Evolutionary conservation across 306 rosid genomes (phyloP), one percentile per base, ranked within the genome.

Genomic region (Sophora flavescens): DNA sequence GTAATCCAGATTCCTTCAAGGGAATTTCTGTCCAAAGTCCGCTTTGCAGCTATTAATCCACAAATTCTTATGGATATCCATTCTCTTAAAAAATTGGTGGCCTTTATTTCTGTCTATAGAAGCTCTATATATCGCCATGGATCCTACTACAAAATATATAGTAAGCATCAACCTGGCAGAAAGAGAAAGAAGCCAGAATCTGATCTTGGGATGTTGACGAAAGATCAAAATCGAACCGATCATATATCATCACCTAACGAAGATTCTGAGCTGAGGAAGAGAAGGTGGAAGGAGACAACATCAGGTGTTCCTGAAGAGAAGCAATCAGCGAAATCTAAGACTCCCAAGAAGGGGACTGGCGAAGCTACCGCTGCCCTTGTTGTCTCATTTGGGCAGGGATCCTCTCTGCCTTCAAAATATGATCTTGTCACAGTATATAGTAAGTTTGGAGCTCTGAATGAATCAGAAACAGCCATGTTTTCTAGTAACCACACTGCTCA

Each of bases 401-500:
- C 91, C 48, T 50, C 73, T 3, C 77, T 89, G 71, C 97, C 97
- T 48, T 76, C 92, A 8, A 89, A 87, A 76, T 81, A 83, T 36
- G 87, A 85, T 81, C 89, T 91, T 18, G 41, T 89, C 32, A 41
- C 56, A 59, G 67, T 81, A 73, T 91, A 86, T 61, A 6, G 92
- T 50, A 63, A 86, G 75, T 89, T 81, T 71, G 94, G 97, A 45
- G 58, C 79, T 41, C 72, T 91, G 72, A 62, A 88, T 45, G 87
- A 81, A 83, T 45, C 75, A 1, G 88, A 81, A 78, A 88, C 97
- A 11, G 22, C 0, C 22, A 84, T 83, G 86, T 81, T 79, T 76
- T 70, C 52, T 70, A 28, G 61, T 52, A 87, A 70, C 68, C 52
- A 75, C 80, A 70, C 84, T 57, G 94, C 94, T 41, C 86, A 82